Evolutionary conservation across 257 asterid genomes (phyloP).

Genomic region (Rubia yunnanensis): DNA sequence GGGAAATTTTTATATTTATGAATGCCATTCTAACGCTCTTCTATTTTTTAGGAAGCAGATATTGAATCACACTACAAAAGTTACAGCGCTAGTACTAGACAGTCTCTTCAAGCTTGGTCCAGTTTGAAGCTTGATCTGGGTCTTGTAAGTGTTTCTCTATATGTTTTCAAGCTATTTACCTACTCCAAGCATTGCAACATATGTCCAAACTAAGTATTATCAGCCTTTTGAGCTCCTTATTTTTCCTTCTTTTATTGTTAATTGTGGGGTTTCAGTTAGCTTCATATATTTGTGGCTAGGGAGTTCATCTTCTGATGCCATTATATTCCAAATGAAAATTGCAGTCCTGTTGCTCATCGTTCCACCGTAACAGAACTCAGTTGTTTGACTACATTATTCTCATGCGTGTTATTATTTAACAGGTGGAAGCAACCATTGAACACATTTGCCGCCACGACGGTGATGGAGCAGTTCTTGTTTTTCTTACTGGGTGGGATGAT

Average conservation of each 20-base stretch:
- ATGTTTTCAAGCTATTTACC: background rate
- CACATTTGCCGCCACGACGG: slow-evolving; percentile 76
- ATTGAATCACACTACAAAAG: slow-evolving; percentile 59
- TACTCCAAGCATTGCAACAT: background rate
- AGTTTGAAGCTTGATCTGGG: slow-evolving; percentile 83
- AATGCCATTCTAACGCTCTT: background rate
- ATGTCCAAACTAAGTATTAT: background rate
- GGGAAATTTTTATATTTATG: background rate
- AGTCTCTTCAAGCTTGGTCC: slow-evolving; percentile 92
- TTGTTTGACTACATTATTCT: background rate
- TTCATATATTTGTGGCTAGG: background rate
- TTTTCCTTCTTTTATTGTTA: background rate
- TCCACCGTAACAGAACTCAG: background rate
- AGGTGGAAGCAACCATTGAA: slow-evolving; percentile 86
- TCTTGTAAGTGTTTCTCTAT: slow-evolving; percentile 48
- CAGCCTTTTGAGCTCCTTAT: background rate
- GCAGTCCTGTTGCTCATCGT: background rate
- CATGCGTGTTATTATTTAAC: slow-evolving; percentile 8
- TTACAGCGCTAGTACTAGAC: slow-evolving; percentile 66
- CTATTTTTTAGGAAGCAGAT: slow-evolving; percentile 56
- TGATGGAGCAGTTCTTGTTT: slow-evolving; percentile 88
- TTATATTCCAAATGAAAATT: background rate
- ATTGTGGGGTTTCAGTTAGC: background rate
- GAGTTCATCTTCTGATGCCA: background rate
- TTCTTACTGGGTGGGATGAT: slow-evolving; percentile 97